Evolutionary conservation across 495 filamentous ascomycete genomes (phyloP), one percentile per base, ranked within the genome.

Genomic region (Rusavskia elegans): DNA sequence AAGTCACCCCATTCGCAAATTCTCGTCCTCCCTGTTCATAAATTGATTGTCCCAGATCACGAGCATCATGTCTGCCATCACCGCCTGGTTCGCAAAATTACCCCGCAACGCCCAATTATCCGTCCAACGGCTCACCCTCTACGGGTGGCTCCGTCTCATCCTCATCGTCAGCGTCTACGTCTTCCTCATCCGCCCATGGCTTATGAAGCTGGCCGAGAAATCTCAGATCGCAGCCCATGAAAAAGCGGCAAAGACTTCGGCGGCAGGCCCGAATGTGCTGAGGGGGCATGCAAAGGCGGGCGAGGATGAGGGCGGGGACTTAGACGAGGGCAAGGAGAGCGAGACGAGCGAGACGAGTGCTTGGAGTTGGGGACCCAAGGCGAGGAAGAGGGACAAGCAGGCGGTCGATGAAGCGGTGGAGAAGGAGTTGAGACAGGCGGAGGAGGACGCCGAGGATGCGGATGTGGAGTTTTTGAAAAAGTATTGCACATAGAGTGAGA

Each of bases 151-250:
- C 48, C 78, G 80, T 30, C 63, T 85, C 25, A 63, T 82, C 52
- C 68, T 74, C 51, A 69, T 82, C 46, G 76, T 81, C 14, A 67
- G 81, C 45, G 69, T 67, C 59, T 86, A 86, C 66, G 40, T 35
- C 32, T 35, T 78, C 53, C 64, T 87, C 16, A 53, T 87, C n/a
- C 74, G 83, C 4, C 81, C 82, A 0, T 83, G 80, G 59, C 68
- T 87, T 50, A 64, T 74, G 56, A 76, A 74, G 54, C 54, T 71
- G 25, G 71, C 66, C 27, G 66, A 61, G 19, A 64, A 63, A 49
- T 55, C 55, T 9, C 73, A 77, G 57, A 67, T 68, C 57, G 62
- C 63, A 45, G 50, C 73, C 35, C 62, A 76, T 55, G 74, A 75
- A 35, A 35, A 52, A 59, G 59, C 44, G 41, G 39, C 30, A 20